Conservation (phyloP, 306 rosid species). For the Lathyrus aphaca region DNA sequence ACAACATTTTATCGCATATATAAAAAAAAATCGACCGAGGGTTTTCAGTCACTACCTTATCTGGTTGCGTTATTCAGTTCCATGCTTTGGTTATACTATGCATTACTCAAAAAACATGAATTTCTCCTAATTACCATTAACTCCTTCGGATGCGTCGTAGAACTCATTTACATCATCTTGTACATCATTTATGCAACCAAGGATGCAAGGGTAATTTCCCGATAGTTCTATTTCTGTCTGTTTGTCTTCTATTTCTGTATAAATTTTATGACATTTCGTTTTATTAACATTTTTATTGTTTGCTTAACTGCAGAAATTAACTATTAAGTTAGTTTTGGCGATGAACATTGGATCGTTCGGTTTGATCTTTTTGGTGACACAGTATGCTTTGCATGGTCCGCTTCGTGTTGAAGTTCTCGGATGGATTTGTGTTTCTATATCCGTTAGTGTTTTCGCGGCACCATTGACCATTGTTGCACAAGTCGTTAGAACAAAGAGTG, state of each 20-base stretch:
- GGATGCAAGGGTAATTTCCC: constrained; percentile 45
- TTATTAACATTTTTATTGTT: not conserved
- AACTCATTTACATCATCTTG: constrained; percentile 60
- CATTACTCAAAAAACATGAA: constrained; percentile 55
- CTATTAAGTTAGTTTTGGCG: constrained; percentile 52
- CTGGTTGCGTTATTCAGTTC: constrained; percentile 80
- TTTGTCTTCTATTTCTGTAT: too few relatives aligned
- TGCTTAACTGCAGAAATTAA: constrained; percentile 49
- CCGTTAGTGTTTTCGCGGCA: constrained; percentile 75
- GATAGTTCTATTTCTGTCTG: not conserved
- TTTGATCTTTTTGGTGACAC: constrained; percentile 49
- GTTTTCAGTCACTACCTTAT: constrained; percentile 82
- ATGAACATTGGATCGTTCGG: constrained; percentile 68
- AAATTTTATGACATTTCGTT: too few relatives aligned
- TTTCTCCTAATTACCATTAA: constrained; percentile 81
- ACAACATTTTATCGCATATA: constrained; percentile 73
- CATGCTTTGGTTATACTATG: constrained; percentile 80
- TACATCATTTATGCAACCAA: constrained; percentile 57
- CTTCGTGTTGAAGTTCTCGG: constrained; percentile 65
- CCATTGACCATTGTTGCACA: constrained; percentile 81
- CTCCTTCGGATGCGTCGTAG: constrained; percentile 68
- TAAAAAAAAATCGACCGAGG: constrained; percentile 74
- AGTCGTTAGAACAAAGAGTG: constrained; percentile 76
- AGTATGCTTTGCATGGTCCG: constrained; percentile 40
- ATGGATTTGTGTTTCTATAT: constrained; percentile 72